Evolutionary conservation across 225 moss, liverwort and hornwort species (phyloP).

Genomic region (Bryum argenteum): DNA sequence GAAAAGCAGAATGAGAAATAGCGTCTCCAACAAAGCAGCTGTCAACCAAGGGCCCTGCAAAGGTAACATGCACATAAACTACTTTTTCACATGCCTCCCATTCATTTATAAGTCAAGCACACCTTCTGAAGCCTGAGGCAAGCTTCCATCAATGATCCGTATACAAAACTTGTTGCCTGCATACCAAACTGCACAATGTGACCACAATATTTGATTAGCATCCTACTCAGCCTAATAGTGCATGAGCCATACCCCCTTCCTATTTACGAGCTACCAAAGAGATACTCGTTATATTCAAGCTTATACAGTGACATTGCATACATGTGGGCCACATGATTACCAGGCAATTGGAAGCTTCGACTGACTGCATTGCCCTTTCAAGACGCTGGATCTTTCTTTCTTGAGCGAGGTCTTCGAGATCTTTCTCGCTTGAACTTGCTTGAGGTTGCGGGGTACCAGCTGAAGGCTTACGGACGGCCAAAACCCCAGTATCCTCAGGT

Average conservation of each 20-base stretch:
- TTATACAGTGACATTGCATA: slow-evolving; percentile 1
- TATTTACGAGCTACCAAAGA: background rate
- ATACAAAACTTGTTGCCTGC: slow-evolving; percentile 66
- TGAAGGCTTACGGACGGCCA: slow-evolving; percentile 57
- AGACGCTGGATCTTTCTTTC: slow-evolving; percentile 56
- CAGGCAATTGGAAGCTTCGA: slow-evolving; percentile 58
- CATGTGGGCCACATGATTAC: slow-evolving; percentile 27
- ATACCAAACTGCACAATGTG: slow-evolving; percentile 62
- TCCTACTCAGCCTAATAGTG: background rate
- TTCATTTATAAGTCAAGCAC: background rate
- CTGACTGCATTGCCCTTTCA: slow-evolving; percentile 61
- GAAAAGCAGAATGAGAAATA: background rate
- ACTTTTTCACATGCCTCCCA: background rate
- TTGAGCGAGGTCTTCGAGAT: slow-evolving; percentile 25
- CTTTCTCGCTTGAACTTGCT: background rate
- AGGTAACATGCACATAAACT: background rate
- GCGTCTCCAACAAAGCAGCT: background rate
- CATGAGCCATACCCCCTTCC: background rate
- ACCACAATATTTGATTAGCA: slow-evolving; percentile 22
- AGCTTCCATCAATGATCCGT: slow-evolving; percentile 65
- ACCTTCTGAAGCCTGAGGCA: slow-evolving; percentile 63
- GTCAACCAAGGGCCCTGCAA: background rate
- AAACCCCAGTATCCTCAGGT: slow-evolving; percentile 20
- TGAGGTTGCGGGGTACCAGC: slow-evolving; percentile 34
- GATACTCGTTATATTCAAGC: background rate